phyloP scores from a whole-genome alignment of 208 protist species.

The Leishmania major region DNA sequence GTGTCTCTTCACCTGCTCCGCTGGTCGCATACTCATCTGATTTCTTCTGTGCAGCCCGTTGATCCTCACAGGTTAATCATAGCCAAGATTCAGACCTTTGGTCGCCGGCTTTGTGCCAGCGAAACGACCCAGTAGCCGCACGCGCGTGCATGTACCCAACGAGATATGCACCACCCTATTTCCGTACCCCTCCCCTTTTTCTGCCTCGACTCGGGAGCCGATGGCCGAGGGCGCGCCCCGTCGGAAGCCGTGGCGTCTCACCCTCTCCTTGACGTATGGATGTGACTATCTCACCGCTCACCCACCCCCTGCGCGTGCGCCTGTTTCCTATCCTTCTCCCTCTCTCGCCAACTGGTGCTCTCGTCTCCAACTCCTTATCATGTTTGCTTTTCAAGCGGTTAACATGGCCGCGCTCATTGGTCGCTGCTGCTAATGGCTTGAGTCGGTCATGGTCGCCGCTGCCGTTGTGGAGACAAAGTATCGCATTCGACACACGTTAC shows the following conservation, averaged over 20 bases:
- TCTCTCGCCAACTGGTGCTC: background rate
- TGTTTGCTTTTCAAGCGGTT: background rate
- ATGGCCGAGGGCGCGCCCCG: background rate
- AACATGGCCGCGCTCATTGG: background rate
- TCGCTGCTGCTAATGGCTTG: background rate
- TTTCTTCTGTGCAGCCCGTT: background rate
- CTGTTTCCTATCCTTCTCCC: background rate
- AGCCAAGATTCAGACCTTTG: background rate
- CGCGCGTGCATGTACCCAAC: background rate
- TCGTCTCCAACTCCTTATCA: background rate
- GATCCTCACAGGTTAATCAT: background rate
- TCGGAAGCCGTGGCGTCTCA: background rate
- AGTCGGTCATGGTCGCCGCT: background rate
- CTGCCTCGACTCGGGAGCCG: background rate
- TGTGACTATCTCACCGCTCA: background rate
- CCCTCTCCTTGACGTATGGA: background rate
- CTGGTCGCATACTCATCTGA: background rate
- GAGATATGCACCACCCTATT: background rate
- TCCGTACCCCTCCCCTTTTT: background rate
- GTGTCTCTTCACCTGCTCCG: background rate
- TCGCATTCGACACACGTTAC: background rate
- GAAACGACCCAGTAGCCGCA: too few relatives aligned
- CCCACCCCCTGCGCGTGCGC: background rate
- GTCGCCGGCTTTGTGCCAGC: background rate
- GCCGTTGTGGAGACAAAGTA: background rate